Conservation (phyloP, 129 eudicot species). For the Centrapalus pauciflorus region DNA sequence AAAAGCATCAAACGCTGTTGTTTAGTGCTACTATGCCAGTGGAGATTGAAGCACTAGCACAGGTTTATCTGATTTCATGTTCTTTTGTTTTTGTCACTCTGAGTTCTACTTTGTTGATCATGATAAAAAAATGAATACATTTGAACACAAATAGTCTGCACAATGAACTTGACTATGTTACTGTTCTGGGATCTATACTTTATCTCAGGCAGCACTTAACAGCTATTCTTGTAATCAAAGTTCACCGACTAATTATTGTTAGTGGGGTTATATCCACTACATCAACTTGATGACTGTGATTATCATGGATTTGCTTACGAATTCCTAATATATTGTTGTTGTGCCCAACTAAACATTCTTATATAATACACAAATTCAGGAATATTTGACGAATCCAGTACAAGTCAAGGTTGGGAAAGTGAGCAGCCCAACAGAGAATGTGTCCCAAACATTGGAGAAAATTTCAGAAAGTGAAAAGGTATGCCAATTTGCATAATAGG, state of each 20-base stretch:
- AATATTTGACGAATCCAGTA: constrained; percentile 69
- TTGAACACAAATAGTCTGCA: neutral
- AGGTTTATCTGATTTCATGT: constrained; percentile 37
- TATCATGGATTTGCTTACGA: neutral
- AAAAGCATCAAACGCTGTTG: constrained; percentile 72
- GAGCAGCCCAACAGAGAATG: constrained; percentile 84
- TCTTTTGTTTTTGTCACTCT: neutral
- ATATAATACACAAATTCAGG: constrained; percentile 34
- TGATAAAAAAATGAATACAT: neutral
- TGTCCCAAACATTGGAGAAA: constrained; percentile 70
- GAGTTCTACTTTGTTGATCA: neutral
- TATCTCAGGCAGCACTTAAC: neutral
- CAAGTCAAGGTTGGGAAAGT: constrained; percentile 84
- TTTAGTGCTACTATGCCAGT: constrained; percentile 92
- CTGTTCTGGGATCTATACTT: neutral
- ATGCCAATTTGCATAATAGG: constrained; percentile 10
- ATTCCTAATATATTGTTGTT: neutral
- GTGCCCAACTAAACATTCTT: neutral
- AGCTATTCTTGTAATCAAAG: neutral
- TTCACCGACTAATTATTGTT: neutral
- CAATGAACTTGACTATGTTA: neutral
- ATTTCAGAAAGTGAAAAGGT: constrained; percentile 80
- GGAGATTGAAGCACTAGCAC: constrained; percentile 86
- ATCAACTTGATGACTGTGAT: neutral
- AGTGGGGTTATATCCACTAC: constrained; percentile 1